These are phyloP conservation scores for Amanita exitialis DNA, from an alignment of 768 basidiomycete genomes.

Conservation along the genomic window DNA sequence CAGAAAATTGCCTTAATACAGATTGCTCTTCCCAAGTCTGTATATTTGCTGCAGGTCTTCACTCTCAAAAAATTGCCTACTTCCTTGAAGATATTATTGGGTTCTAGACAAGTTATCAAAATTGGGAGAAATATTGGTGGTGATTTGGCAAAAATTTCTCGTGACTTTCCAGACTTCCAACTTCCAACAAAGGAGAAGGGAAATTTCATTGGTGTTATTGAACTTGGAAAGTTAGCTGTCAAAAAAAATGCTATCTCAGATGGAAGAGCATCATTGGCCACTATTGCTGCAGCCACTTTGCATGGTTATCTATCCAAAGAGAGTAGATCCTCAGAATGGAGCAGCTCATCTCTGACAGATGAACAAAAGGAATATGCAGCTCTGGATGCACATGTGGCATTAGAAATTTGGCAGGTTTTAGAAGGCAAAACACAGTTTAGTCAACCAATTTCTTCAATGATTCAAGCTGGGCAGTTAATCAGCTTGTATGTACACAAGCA, in stretches of 20 bases:
- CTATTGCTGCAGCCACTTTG: conserved; percentile 8
- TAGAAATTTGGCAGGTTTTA: conserved; percentile 6
- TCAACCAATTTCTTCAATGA: too few species aligned
- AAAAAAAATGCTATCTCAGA: conserved; percentile 8
- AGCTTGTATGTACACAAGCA: conserved; percentile 8
- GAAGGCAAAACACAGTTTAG: neutral
- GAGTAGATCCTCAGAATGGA: conserved; percentile 1
- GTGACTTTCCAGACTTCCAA: conserved; percentile 9
- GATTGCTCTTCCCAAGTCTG: conserved; percentile 2
- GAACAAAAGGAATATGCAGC: conserved; percentile 10
- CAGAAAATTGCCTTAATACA: conserved; percentile 10
- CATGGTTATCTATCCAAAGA: conserved; percentile 5
- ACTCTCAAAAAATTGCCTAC: conserved; percentile 4
- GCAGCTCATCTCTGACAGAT: neutral
- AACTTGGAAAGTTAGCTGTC: conserved; percentile 6
- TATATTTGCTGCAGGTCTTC: conserved; percentile 2
- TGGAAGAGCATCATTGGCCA: conserved; percentile 9
- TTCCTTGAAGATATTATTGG: conserved; percentile 5
- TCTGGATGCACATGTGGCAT: conserved; percentile 8
- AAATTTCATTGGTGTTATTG: conserved; percentile 5
- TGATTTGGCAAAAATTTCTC: conserved; percentile 10
- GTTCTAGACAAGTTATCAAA: conserved; percentile 7
- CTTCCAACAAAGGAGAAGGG: neutral
- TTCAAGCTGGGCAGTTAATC: conserved; percentile 9
- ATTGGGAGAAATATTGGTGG: conserved; percentile 9